Conservation (phyloP, 2,329 filamentous ascomycete species). For the Epichloe festucae region DNA sequence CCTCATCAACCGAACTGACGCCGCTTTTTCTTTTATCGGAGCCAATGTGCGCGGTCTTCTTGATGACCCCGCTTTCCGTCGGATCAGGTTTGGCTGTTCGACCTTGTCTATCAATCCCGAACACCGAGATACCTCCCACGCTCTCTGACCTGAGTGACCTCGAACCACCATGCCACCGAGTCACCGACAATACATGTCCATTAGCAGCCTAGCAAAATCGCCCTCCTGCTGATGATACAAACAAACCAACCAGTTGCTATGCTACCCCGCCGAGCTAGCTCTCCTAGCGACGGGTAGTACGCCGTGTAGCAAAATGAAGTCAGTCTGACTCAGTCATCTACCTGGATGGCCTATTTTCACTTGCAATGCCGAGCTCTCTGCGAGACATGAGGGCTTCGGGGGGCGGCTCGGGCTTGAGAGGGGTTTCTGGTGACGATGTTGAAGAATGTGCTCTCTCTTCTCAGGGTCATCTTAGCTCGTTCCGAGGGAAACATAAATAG, state of each 20-base stretch:
- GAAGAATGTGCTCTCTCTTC: not conserved
- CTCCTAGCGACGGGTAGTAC: not conserved
- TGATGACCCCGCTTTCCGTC: not conserved
- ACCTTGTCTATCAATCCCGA: slow-evolving; percentile 7
- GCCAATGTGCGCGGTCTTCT: not conserved
- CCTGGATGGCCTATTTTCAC: not conserved
- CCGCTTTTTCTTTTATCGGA: not conserved
- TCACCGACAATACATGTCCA: no score
- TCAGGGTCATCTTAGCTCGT: not conserved
- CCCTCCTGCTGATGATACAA: not conserved
- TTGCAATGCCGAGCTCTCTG: slow-evolving; percentile 6
- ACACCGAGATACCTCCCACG: slow-evolving; percentile 8
- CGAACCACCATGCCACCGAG: not conserved
- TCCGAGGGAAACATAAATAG: slow-evolving; percentile 1
- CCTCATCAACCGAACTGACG: no score
- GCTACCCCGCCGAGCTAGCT: not conserved
- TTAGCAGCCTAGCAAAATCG: not conserved
- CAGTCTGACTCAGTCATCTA: not conserved
- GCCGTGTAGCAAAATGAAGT: not conserved
- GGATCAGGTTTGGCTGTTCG: not conserved
- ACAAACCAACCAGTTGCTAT: not conserved
- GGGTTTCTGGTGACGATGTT: not conserved
- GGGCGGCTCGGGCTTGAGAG: not conserved
- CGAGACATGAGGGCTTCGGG: slow-evolving; percentile 1
- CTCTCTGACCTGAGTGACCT: not conserved